Evolutionary conservation across 1,284 basidiomycete genomes (phyloP), one percentile per base, ranked within the genome.

Genomic region (Trichosporon sp.): DNA sequence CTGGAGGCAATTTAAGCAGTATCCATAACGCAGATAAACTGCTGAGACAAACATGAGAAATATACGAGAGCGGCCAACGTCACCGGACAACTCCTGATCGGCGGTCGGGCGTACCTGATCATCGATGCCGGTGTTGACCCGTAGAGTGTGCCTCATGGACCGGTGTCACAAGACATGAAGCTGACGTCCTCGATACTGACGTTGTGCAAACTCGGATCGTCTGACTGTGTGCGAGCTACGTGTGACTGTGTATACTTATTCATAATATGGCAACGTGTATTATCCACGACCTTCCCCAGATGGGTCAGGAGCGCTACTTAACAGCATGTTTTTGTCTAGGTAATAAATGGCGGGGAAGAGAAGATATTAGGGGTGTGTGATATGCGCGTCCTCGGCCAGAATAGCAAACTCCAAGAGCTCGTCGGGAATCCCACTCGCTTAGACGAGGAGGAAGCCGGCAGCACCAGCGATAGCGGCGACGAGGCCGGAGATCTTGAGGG

Each of bases 371-470:
- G 23, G 36, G 27, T 61, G 31, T 46, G 52, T 33, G 40, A 25
- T 36, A 36, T 49, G 32, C 19, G 31, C 25, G 23, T 49, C n/a
- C 44, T 25, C 31, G 16, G 14, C 13, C 36, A 33, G 31, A 36
- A 9, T 32, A n/a, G 10, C 49, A 52, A 52, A 27, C n/a, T n/a
- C n/a, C n/a, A n/a, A n/a, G n/a, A n/a, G n/a, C n/a, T n/a, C n/a
- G n/a, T n/a, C n/a, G n/a, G n/a, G n/a, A n/a, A n/a, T n/a, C n/a
- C n/a, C n/a, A n/a, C n/a, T n/a, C n/a, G 29, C 58, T 64, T 69
- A 69, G 58, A 66, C n/a, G 32, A 59, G 56, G 49, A 66, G 31
- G n/a, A 65, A 33, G 19, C 63, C 63, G 29, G 33, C 66, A 21
- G 49, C 54, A n/a, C 59, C 63, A 32, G 63, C 68, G 14, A 52